Percentiles rank a stretch among this genome's conserved stretches.
Conservation (phyloP, 768 basidiomycete genomes). For the Boletellus sp. region DNA sequence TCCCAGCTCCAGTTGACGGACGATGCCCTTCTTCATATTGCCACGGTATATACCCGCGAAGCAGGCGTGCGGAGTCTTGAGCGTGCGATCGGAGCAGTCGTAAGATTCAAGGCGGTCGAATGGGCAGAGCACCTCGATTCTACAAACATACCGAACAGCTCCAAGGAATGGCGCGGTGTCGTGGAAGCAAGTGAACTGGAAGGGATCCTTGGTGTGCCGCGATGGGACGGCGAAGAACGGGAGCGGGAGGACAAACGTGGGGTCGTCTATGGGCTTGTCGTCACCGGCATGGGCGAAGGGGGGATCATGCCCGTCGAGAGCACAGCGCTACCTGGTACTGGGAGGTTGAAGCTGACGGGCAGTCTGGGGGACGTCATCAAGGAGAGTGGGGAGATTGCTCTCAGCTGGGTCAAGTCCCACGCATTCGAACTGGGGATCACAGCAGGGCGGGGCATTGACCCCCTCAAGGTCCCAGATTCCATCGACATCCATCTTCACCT, state of each 20-base stretch:
- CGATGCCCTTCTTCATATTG: slow-evolving; percentile 65
- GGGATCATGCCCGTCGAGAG: slow-evolving; percentile 85
- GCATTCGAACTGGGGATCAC: slow-evolving; percentile 80
- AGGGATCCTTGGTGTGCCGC: slow-evolving; percentile 73
- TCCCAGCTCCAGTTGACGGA: slow-evolving; percentile 64
- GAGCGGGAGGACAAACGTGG: slow-evolving; percentile 73
- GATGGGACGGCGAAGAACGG: slow-evolving; percentile 76
- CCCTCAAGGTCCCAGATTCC: slow-evolving; percentile 64
- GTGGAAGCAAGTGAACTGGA: slow-evolving; percentile 77
- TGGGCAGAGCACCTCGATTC: slow-evolving; percentile 63
- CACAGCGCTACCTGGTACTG: slow-evolving; percentile 69
- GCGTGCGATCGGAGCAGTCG: slow-evolving; percentile 82
- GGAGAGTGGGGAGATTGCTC: slow-evolving; percentile 84
- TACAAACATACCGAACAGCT: slow-evolving; percentile 18
- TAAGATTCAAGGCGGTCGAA: slow-evolving; percentile 89
- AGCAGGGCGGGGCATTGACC: slow-evolving; percentile 62
- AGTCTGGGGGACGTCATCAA: slow-evolving; percentile 88
- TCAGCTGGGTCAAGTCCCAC: slow-evolving; percentile 90
- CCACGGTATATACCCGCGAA: slow-evolving; percentile 82
- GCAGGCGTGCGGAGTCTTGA: slow-evolving; percentile 92
- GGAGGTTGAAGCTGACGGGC: slow-evolving; percentile 74
- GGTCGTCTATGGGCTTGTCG: slow-evolving; percentile 81
- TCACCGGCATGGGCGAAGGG: slow-evolving; percentile 85
- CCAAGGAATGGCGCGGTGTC: slow-evolving; percentile 48
- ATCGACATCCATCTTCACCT: slow-evolving; percentile 88